These are phyloP conservation scores for Fusarium equiseti DNA, from an alignment of 2,329 filamentous ascomycete species.

Conservation along the genomic window DNA sequence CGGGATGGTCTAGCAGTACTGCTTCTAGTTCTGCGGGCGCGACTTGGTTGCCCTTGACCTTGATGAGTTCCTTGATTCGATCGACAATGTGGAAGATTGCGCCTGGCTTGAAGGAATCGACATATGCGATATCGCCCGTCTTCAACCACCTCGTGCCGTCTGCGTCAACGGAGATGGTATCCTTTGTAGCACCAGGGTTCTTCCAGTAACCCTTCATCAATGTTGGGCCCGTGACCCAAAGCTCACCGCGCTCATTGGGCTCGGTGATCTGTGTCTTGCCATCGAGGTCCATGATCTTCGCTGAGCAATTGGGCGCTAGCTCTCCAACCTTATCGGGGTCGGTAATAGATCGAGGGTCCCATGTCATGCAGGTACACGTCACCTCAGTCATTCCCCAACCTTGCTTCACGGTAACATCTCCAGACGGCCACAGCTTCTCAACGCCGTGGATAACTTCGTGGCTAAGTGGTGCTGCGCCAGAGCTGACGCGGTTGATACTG, in stretches of 20 bases:
- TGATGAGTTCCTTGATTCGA: slow-evolving; percentile 73
- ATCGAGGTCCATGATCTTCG: slow-evolving; percentile 72
- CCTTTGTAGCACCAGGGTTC: slow-evolving; percentile 74
- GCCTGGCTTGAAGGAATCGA: slow-evolving; percentile 67
- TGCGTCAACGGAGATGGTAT: slow-evolving; percentile 62
- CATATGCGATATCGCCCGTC: slow-evolving; percentile 79
- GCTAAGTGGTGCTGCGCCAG: slow-evolving; percentile 77
- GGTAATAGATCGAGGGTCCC: slow-evolving; percentile 69
- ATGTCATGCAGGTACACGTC: slow-evolving; percentile 77
- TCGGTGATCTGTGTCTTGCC: slow-evolving; percentile 59
- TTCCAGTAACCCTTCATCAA: slow-evolving; percentile 83
- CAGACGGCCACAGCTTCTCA: slow-evolving; percentile 63
- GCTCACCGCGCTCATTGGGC: slow-evolving; percentile 71
- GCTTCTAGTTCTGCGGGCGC: slow-evolving; percentile 82
- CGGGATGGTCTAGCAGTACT: slow-evolving; percentile 75
- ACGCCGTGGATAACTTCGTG: slow-evolving; percentile 59
- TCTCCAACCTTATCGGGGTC: slow-evolving; percentile 39
- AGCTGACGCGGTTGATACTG: slow-evolving; percentile 68
- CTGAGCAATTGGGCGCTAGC: slow-evolving; percentile 59
- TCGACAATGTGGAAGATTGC: slow-evolving; percentile 73
- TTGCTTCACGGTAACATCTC: slow-evolving; percentile 62
- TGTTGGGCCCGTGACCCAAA: slow-evolving; percentile 79
- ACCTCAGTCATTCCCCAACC: slow-evolving; percentile 91
- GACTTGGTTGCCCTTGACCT: slow-evolving; percentile 78
- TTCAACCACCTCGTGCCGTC: slow-evolving; percentile 74